Conservation (phyloP, 805 yeast genomes). For the Candida vaughaniae region DNA sequence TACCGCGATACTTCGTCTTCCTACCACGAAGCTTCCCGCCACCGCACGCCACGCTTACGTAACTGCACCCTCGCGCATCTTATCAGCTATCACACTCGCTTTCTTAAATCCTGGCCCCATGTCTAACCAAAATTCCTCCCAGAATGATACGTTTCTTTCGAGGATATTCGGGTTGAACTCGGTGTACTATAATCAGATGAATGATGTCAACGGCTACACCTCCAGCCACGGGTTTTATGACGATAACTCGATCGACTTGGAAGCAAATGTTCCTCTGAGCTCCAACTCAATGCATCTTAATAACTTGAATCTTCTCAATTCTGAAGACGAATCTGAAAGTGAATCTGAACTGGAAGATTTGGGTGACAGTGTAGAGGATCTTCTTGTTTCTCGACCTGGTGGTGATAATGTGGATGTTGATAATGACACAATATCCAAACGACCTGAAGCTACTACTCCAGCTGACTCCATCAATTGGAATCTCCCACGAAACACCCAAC, state of each 20-base stretch:
- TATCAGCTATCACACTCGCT: too few species aligned
- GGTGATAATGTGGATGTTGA: slow-evolving; percentile 1
- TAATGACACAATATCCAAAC: neutral
- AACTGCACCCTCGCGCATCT: too few species aligned
- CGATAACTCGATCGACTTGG: slow-evolving; percentile 23
- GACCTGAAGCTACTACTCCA: neutral
- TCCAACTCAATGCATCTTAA: slow-evolving; percentile 3
- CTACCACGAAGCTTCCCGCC: too few species aligned
- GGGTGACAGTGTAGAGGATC: neutral
- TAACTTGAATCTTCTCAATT: slow-evolving; percentile 6
- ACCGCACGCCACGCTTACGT: too few species aligned
- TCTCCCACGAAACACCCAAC: neutral
- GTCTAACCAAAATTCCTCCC: neutral
- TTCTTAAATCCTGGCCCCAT: neutral
- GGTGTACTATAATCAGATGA: slow-evolving; percentile 27
- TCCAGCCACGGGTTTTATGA: slow-evolving; percentile 5
- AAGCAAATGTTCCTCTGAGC: slow-evolving; percentile 9
- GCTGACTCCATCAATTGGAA: slow-evolving; percentile 5
- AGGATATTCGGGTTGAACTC: slow-evolving; percentile 59
- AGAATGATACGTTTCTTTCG: slow-evolving; percentile 55
- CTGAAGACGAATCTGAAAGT: slow-evolving; percentile 6
- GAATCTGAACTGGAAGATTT: neutral
- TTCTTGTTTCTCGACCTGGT: neutral
- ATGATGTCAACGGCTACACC: slow-evolving; percentile 22
- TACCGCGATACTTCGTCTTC: too few species aligned